A percentile compares a stretch with the other conserved stretches of the same genome.
phyloP scores from a whole-genome alignment of 2,329 filamentous ascomycete genomes.

The Albifimbria verrucaria region DNA sequence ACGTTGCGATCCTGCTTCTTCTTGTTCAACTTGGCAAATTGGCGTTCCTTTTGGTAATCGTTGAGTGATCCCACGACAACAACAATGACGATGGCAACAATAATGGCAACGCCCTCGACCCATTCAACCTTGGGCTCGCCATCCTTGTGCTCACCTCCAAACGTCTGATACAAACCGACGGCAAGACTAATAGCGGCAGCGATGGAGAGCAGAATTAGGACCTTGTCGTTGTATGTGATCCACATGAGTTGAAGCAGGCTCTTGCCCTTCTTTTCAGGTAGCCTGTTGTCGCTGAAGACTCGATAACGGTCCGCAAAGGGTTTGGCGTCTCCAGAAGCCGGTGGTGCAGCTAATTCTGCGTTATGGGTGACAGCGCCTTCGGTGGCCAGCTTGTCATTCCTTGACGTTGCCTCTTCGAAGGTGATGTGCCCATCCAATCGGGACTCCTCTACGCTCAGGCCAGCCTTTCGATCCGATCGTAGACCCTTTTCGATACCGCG shows the following conservation, averaged over 20 bases:
- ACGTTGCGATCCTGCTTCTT: constrained; percentile 75
- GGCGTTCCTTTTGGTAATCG: constrained; percentile 77
- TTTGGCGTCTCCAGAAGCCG: constrained; percentile 24
- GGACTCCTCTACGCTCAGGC: constrained; percentile 74
- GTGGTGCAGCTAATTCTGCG: too few relatives aligned
- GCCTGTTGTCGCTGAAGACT: constrained; percentile 67
- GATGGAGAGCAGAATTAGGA: constrained; percentile 67
- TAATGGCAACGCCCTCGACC: constrained; percentile 80
- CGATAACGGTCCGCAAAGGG: constrained; percentile 62
- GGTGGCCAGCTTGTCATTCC: constrained; percentile 28
- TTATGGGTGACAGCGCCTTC: constrained; percentile 23
- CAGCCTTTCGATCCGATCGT: constrained; percentile 66
- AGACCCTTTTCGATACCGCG: constrained; percentile 76
- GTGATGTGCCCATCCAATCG: constrained; percentile 61
- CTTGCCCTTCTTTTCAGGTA: constrained; percentile 74
- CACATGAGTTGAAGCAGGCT: constrained; percentile 70
- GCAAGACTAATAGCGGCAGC: constrained; percentile 72
- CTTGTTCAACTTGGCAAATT: constrained; percentile 74
- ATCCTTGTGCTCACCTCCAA: constrained; percentile 52
- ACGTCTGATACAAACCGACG: constrained; percentile 72
- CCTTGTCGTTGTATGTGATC: constrained; percentile 84
- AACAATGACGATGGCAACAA: constrained; percentile 75
- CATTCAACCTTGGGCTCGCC: constrained; percentile 63
- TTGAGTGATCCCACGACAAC: constrained; percentile 74
- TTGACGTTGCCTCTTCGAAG: constrained; percentile 65